phyloP scores from a whole-genome alignment of 306 rosid species.

The Carpinus viminea region DNA sequence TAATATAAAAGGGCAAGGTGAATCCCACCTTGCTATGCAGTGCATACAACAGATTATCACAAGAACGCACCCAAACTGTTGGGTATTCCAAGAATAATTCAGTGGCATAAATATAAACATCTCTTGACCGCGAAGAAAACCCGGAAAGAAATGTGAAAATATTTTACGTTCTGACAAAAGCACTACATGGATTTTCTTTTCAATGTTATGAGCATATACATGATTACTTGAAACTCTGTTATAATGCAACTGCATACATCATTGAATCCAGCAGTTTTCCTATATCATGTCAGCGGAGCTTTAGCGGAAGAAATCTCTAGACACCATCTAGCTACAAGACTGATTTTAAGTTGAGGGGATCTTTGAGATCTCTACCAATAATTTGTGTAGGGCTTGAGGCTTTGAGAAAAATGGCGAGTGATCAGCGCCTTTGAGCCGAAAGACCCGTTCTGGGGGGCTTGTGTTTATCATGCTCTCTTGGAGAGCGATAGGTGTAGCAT shows the following conservation, averaged over 20 bases:
- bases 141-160: slow-evolving; percentile 5
- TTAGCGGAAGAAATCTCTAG: slow-evolving; percentile 25
- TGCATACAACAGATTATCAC: not conserved
- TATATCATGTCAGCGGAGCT: slow-evolving; percentile 32
- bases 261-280: slow-evolving; percentile 19
- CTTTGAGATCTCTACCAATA: slow-evolving; percentile 80
- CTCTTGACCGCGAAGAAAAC: not conserved
- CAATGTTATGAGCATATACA: slow-evolving; percentile 33
- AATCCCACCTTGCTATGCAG: too few relatives aligned
- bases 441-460: slow-evolving; percentile 74
- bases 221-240: slow-evolving; percentile 19
- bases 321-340: slow-evolving; percentile 17
- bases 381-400: slow-evolving; percentile 95
- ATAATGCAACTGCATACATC: slow-evolving; percentile 22
- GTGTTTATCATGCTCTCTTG: slow-evolving; percentile 79
- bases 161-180: slow-evolving; percentile 15
- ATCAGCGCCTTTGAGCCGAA: slow-evolving; percentile 79
- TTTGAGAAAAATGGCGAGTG: slow-evolving; percentile 96
- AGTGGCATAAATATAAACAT: slow-evolving; percentile 15
- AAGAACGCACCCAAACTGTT: not conserved
- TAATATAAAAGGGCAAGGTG: too few relatives aligned
- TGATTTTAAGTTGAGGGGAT: slow-evolving; percentile 35
- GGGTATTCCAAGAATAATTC: not conserved
- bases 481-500: slow-evolving; percentile 67
- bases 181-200: slow-evolving; percentile 8